These are phyloP conservation scores for Neurospora terricola DNA, from an alignment of 495 filamentous ascomycete genomes.

Conservation along the genomic window DNA sequence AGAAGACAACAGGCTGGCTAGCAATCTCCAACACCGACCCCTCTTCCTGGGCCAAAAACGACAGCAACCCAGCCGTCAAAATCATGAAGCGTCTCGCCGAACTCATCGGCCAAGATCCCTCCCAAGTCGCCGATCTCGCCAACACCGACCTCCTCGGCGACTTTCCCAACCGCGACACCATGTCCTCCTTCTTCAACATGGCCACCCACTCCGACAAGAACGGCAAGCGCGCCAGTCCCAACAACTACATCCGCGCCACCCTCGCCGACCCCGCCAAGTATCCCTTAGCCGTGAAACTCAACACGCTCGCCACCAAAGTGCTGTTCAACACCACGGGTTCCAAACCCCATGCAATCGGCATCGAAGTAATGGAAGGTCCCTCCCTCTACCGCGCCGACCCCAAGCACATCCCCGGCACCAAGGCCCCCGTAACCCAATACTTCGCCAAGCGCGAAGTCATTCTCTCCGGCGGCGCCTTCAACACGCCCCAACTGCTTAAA, in stretches of 20 bases:
- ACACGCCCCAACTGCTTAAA: conserved; percentile 50
- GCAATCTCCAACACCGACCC: conserved; percentile 25
- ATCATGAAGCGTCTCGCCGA: conserved; percentile 26
- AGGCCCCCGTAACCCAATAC: conserved; percentile 18
- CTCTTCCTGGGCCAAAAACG: conserved; percentile 21
- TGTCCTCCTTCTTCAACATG: conserved; percentile 34
- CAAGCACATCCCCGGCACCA: conserved; percentile 21
- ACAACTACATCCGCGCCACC: conserved; percentile 35
- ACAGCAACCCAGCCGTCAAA: conserved; percentile 10
- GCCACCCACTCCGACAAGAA: conserved; percentile 28
- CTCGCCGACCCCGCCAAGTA: conserved; percentile 34
- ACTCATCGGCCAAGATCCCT: conserved; percentile 27
- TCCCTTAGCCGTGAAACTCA: conserved; percentile 35
- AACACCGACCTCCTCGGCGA: conserved; percentile 32
- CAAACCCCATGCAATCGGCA: conserved; percentile 31
- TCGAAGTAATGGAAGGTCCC: conserved; percentile 32
- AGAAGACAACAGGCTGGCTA: conserved; percentile 23
- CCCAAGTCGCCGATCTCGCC: conserved; percentile 17
- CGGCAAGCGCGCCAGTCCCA: conserved; percentile 31
- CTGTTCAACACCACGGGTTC: conserved; percentile 24
- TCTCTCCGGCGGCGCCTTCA: conserved; percentile 43
- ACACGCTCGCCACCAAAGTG: conserved; percentile 37
- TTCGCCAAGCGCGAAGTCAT: conserved; percentile 44
- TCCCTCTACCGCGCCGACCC: conserved; percentile 37
- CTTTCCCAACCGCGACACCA: conserved; percentile 26